A percentile compares a stretch with the other conserved stretches of the same genome.
These are phyloP conservation scores for Lepidium didymum DNA, from an alignment of 345 rosid genomes.

Conservation along the genomic window DNA sequence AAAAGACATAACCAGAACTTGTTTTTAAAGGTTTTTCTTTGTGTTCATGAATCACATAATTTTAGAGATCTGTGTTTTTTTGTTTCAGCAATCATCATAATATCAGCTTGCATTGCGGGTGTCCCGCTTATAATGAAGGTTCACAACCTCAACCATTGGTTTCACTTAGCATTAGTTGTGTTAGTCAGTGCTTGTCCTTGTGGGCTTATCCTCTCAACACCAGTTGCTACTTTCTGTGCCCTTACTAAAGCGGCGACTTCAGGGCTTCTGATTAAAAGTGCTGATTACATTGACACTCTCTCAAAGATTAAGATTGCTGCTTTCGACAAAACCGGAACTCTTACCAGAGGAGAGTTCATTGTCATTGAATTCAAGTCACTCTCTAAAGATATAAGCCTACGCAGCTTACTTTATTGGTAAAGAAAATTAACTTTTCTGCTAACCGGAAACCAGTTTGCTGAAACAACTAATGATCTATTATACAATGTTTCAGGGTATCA, in stretches of 20 bases:
- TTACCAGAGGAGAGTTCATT: constrained; percentile 81
- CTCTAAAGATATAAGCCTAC: constrained; percentile 32
- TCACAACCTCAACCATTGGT: constrained; percentile 45
- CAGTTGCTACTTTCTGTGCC: constrained; percentile 89
- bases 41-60: not conserved
- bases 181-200: constrained; percentile 95
- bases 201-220: constrained; percentile 89
- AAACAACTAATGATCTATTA: not conserved
- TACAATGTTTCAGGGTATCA: constrained; percentile 56
- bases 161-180: constrained; percentile 72
- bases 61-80: not conserved
- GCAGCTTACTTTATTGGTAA: constrained; percentile 70
- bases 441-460: not conserved
- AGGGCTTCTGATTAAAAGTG: constrained; percentile 86
- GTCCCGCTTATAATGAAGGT: constrained; percentile 48
- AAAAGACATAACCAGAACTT: not conserved
- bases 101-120: constrained; percentile 49
- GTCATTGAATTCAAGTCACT: constrained; percentile 56
- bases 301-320: constrained; percentile 63
- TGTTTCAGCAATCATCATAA: constrained; percentile 49
- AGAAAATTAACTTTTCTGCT: not conserved
- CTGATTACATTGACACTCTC: constrained; percentile 69
- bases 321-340: constrained; percentile 90
- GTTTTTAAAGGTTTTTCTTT: not conserved
- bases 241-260: constrained; percentile 76